Conservation (phyloP, 805 yeast species). For the Cyberlindnera xishuangbannaensis region DNA sequence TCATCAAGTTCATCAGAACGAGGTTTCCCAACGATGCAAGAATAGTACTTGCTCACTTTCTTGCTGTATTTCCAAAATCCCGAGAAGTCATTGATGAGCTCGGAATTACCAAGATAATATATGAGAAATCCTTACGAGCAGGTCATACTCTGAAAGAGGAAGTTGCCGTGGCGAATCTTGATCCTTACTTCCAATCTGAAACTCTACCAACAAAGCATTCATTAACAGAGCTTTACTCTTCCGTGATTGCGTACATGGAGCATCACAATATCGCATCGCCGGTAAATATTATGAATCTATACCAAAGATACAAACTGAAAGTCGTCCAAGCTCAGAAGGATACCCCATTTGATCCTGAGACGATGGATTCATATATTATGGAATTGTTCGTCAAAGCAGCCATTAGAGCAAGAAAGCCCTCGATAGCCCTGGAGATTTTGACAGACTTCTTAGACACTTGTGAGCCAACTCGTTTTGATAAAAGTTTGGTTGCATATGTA, state of each 20-base stretch:
- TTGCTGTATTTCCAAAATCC: slow-evolving; percentile 15
- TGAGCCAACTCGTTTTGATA: slow-evolving; percentile 5
- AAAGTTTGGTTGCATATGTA: slow-evolving; percentile 6
- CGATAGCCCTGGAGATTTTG: slow-evolving; percentile 14
- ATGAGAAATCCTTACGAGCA: too few relatives aligned
- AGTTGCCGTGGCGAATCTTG: slow-evolving; percentile 8
- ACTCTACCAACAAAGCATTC: slow-evolving; percentile 10
- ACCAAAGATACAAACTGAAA: neutral
- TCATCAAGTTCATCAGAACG: slow-evolving; percentile 13
- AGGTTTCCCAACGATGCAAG: slow-evolving; percentile 17
- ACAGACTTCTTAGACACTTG: slow-evolving; percentile 6
- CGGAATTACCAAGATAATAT: slow-evolving; percentile 14
- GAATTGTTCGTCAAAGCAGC: slow-evolving; percentile 14
- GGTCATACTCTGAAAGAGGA: neutral
- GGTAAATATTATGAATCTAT: neutral
- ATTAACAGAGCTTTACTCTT: slow-evolving; percentile 16
- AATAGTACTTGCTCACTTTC: slow-evolving; percentile 20
- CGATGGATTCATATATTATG: slow-evolving; percentile 13
- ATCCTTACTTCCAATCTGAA: slow-evolving; percentile 6
- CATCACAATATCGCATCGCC: slow-evolving; percentile 4
- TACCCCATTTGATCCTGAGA: too few relatives aligned
- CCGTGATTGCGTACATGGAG: slow-evolving; percentile 10
- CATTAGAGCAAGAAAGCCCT: slow-evolving; percentile 8
- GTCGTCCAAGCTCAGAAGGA: too few relatives aligned
- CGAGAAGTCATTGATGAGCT: slow-evolving; percentile 11